Conservation (phyloP, 345 rosid species). For the Adansonia digitata region DNA sequence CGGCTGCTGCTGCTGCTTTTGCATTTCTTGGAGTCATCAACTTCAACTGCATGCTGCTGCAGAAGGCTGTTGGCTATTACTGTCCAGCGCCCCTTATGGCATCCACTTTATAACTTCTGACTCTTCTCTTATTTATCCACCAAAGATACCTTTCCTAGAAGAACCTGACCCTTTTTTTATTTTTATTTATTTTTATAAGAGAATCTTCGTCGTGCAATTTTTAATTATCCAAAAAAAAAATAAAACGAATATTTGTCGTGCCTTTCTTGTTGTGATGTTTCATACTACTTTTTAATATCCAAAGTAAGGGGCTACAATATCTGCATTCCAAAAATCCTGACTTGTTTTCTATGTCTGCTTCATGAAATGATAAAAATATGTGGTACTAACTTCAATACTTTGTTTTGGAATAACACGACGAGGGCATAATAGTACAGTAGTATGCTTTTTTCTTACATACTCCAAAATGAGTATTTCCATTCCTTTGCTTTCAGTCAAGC, state of each 20-base stretch:
- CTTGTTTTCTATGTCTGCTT: too few relatives aligned
- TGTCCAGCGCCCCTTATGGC: not conserved
- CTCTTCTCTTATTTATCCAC: not conserved
- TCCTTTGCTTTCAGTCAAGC: not conserved
- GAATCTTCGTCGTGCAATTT: too few relatives aligned
- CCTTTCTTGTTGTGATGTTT: too few relatives aligned
- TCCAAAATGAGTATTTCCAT: not conserved
- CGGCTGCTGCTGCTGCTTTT: not conserved
- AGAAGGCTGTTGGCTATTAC: not conserved
- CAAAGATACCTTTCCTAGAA: not conserved
- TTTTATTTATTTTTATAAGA: too few relatives aligned
- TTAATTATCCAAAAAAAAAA: too few relatives aligned
- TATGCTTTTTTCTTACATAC: not conserved
- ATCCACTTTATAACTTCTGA: not conserved
- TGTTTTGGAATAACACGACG: not conserved
- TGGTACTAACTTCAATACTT: not conserved
- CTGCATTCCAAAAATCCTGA: too few relatives aligned
- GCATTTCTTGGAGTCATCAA: not conserved
- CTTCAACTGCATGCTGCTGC: slow-evolving; percentile 6
- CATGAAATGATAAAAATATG: too few relatives aligned
- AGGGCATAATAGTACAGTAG: not conserved
- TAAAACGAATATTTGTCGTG: too few relatives aligned
- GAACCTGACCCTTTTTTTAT: too few relatives aligned
- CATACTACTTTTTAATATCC: too few relatives aligned
- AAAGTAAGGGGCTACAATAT: too few relatives aligned